phyloP scores from a whole-genome alignment of 2,329 filamentous ascomycete species.

The Fusarium avenaceum region DNA sequence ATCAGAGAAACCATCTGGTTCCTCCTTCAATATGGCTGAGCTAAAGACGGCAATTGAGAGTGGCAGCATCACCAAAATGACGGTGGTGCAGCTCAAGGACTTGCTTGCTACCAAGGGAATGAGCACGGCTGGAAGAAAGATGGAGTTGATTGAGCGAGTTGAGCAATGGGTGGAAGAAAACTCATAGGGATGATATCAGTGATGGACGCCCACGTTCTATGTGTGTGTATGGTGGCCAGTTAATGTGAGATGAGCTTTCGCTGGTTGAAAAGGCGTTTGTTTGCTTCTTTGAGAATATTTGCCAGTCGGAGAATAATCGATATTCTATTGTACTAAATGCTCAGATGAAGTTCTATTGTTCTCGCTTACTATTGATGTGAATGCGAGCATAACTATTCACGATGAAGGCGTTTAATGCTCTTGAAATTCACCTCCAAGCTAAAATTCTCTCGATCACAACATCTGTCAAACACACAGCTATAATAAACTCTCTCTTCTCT shows the following conservation, averaged over 20 bases:
- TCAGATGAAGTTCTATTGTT: neutral
- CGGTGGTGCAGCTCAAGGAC: constrained; percentile 66
- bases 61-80: constrained; percentile 66
- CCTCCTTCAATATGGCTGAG: constrained; percentile 60
- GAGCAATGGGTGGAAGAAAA: constrained; percentile 70
- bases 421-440: neutral
- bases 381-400: constrained; percentile 1
- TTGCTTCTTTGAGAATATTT: neutral
- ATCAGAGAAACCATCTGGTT: constrained; percentile 52
- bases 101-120: constrained; percentile 63
- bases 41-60: constrained; percentile 61
- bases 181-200: constrained; percentile 25
- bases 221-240: neutral
- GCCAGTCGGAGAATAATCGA: neutral
- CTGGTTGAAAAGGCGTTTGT: constrained; percentile 21
- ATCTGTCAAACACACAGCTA: neutral
- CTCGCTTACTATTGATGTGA: neutral
- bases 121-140: constrained; percentile 65
- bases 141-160: constrained; percentile 67
- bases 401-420: neutral
- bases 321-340: neutral
- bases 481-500: neutral
- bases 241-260: constrained; percentile 5
- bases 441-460: neutral
- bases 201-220: neutral